Conservation (phyloP, 768 basidiomycete species). For the Daedalea quercina region DNA sequence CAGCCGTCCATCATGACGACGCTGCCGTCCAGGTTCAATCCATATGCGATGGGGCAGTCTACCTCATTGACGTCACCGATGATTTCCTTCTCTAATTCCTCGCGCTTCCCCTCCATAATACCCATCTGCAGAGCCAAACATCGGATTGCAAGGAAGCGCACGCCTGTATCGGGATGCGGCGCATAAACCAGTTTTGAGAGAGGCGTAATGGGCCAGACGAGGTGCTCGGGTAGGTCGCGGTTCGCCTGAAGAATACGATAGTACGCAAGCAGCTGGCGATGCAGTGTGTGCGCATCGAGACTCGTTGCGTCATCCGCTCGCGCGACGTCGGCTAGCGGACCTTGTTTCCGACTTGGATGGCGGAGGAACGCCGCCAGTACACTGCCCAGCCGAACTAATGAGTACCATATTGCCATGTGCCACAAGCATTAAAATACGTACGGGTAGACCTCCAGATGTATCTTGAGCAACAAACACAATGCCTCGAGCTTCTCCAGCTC, state of each 20-base stretch:
- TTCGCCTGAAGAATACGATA: constrained; percentile 76
- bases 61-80: constrained; percentile 53
- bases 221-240: constrained; percentile 52
- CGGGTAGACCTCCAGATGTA: constrained; percentile 68
- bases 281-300: constrained; percentile 43
- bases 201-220: constrained; percentile 51
- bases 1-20: constrained; percentile 61
- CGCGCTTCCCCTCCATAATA: constrained; percentile 73
- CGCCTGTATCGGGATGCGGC: constrained; percentile 55
- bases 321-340: constrained; percentile 46
- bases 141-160: constrained; percentile 64
- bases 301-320: constrained; percentile 20
- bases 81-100: constrained; percentile 51
- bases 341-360: constrained; percentile 35
- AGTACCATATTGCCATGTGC: neutral
- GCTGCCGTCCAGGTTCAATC: constrained; percentile 40
- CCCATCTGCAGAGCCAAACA: constrained; percentile 73
- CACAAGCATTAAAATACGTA: constrained; percentile 31
- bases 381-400: constrained; percentile 29
- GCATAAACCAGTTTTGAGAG: constrained; percentile 38
- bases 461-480: constrained; percentile 57
- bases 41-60: constrained; percentile 62
- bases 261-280: constrained; percentile 69
- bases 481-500: constrained; percentile 49
- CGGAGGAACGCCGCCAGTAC: constrained; percentile 48